A percentile compares a stretch with the other conserved stretches of the same genome.
Conservation (phyloP, 75 land plant genomes). For the Picea sitchensis region DNA sequence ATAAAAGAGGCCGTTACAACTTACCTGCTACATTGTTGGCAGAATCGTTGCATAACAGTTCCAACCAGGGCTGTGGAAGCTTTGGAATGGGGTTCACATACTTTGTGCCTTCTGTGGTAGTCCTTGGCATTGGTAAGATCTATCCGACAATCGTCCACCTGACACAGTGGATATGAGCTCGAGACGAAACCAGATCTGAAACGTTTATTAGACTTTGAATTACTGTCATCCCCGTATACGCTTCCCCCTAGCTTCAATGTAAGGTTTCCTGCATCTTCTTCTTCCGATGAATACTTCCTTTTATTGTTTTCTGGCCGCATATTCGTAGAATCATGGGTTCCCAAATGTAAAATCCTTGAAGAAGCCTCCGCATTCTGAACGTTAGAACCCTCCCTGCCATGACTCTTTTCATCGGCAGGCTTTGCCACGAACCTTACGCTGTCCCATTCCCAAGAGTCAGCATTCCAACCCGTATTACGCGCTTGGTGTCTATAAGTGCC, state of each 20-base stretch:
- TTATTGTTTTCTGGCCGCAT: constrained; percentile 1
- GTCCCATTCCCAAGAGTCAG: constrained; percentile 17
- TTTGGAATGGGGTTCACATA: constrained; percentile 46
- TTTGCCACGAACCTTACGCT: too few species aligned
- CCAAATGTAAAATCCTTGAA: not conserved
- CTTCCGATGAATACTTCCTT: constrained; percentile 5
- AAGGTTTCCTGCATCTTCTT: constrained; percentile 19
- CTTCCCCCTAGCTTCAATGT: constrained; percentile 19
- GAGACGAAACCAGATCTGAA: constrained; percentile 28
- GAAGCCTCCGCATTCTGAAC: not conserved
- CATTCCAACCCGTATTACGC: constrained; percentile 6
- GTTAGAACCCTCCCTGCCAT: too few species aligned
- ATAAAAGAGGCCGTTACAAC: too few species aligned
- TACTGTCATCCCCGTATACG: constrained; percentile 15
- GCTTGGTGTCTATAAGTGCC: not conserved
- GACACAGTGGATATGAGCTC: constrained; percentile 30
- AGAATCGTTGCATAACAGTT: constrained; percentile 42
- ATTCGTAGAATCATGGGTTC: not conserved
- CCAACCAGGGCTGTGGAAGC: constrained; percentile 33
- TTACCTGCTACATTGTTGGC: constrained; percentile 43
- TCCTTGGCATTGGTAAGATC: constrained; percentile 46
- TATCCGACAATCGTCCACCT: constrained; percentile 40
- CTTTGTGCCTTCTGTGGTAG: constrained; percentile 49
- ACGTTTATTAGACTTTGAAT: constrained; percentile 26
- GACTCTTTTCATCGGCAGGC: too few species aligned